Conservation (phyloP, 495 filamentous ascomycete genomes). For the Hypoxylon cercidicola region DNA sequence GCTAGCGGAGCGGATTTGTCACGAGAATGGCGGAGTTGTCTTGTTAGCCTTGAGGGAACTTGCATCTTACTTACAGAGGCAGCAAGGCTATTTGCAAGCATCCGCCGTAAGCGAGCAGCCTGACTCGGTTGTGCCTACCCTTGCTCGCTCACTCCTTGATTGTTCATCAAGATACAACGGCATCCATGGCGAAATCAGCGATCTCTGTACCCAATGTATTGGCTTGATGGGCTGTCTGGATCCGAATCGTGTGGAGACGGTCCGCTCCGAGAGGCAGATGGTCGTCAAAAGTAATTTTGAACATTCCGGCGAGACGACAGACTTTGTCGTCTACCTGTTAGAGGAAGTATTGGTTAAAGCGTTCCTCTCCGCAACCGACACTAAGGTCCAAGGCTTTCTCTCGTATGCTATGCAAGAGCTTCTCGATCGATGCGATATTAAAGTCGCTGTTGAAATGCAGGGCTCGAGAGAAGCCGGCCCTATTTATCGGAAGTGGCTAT, state of each 20-base stretch:
- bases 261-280: constrained; percentile 79
- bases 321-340: constrained; percentile 86
- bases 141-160: constrained; percentile 83
- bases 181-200: constrained; percentile 69
- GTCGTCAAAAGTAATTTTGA: constrained; percentile 88
- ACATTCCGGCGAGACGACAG: constrained; percentile 77
- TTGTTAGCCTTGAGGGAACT: constrained; percentile 82
- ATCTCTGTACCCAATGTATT: constrained; percentile 80
- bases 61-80: constrained; percentile 70
- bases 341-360: constrained; percentile 89
- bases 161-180: constrained; percentile 81
- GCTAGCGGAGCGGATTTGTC: constrained; percentile 76
- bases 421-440: constrained; percentile 77
- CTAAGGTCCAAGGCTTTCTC: constrained; percentile 86
- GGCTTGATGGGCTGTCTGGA: constrained; percentile 92
- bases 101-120: constrained; percentile 88
- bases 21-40: constrained; percentile 87
- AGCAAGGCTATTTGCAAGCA: constrained; percentile 84
- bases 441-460: constrained; percentile 58
- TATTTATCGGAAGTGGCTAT: constrained; percentile 76
- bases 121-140: constrained; percentile 72
- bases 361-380: constrained; percentile 88
- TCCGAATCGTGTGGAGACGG: constrained; percentile 84
- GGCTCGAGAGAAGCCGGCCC: constrained; percentile 54
- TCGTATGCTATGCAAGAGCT: constrained; percentile 95